Base-by-base conservation (phyloP, 192 early-diverging fungal species). In the Lunasporangiospora selenospora region DNA sequence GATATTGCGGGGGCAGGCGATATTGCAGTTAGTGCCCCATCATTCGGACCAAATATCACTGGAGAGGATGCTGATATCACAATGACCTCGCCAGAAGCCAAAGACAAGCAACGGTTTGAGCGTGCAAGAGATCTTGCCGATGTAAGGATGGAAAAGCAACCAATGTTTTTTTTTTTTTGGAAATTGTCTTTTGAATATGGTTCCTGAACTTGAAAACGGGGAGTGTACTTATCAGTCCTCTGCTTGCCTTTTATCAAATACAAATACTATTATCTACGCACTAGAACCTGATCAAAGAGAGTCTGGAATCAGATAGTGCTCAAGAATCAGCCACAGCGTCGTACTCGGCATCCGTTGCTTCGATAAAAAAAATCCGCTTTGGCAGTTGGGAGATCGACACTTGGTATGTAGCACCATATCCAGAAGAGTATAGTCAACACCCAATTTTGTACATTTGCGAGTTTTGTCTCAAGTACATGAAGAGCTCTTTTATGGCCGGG, bases 381-480 rank as follows among this genome's bases (percentile, higher is more conserved):
- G 97, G 97, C 11, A 77, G 75, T 18, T 95, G 82, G 73, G 79
- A 88, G 48, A 95, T 99, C 44, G 84, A 94, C 67, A 93, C 93
- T 3, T 99, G 97, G 97, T 99, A 96, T 64, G 77, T 88, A 6
- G 91, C 97, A 23, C 96, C 97, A 9, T 99, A 96, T 66, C 96
- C 96, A 9, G 94, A 96, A 67, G 97, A 99, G 73, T 99, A 98
- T 82, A 96, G 90, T 70, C 80, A 81, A 9, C 83, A 88, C 38
- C 79, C 85, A 30, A 78, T 81, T 6, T 65, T 99, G 39, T 96
- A 93, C 66, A 84, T 99, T 43, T 99, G 97, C 82, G 97, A 99
- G 79, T 97, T 85, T 64, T 99, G 97, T 65, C 80, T 99, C 65
- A 98, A 97, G 77, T 98, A 98, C 75, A 96, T 98, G 89, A 97